Evolutionary conservation across 2,329 filamentous ascomycete species (phyloP), one percentile per base, ranked within the genome.

Genomic region (Diaporthe sp.): DNA sequence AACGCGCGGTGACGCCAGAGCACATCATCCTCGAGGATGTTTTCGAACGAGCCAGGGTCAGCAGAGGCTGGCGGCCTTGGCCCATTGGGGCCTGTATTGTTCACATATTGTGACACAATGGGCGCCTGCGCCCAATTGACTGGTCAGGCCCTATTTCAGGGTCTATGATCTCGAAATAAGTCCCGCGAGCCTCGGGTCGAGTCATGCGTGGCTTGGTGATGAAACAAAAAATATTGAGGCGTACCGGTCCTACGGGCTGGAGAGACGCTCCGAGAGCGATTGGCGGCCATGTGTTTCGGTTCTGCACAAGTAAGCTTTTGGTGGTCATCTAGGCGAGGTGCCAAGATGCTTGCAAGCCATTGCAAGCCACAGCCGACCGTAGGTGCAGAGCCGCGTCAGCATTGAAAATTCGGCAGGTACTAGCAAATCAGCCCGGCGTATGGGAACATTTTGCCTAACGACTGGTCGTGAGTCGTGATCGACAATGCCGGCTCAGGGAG

Each of bases 21-120:
- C 63, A 68, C 63, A 68, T 68, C 63, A 68, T 68, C 63, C 63
- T n/a, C 63, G 63, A 53, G 63, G 47, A 39, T 68, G 47, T 68
- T 53, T 12, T 68, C 63, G 63, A 53, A 28, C 31, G 15, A 53
- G 47, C 63, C 63, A 68, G 31, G 22, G 22, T 53, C 63, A 37
- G 13, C 20, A 39, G 63, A 53, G 63, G 47, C 63, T 53, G 47
- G 47, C 31, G 44, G 63, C 3, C 47, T 68, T 39, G 63, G 63
- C 47, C 63, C 63, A 68, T 68, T 39, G 31, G 47, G 31, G 17
- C 13, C n/a, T 53, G 22, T 53, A 53, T 68, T 68, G 63, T 39
- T 37, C 47, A 25, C 31, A 53, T 68, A 28, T 37, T 53, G 63
- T 25, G 63, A 15, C 13, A n/a, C 63, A 39, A 12, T 4, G 4